Conservation (phyloP, 345 rosid genomes). For the Dimocarpus longan region DNA sequence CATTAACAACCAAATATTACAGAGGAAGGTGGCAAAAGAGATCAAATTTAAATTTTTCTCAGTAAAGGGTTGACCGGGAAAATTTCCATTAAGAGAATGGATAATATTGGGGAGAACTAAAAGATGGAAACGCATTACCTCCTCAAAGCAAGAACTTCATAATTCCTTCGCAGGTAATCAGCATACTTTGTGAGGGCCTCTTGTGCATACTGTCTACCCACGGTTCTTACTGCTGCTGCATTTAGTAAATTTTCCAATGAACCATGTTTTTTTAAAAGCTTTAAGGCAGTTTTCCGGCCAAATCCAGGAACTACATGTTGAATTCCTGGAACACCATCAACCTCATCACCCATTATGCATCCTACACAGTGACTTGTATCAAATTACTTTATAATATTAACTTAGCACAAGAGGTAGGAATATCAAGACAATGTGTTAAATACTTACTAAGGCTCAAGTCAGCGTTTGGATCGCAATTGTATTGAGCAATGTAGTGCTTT, state of each 20-base stretch:
- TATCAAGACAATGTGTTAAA: constrained; percentile 10
- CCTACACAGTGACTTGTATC: constrained; percentile 39
- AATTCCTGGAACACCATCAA: constrained; percentile 91
- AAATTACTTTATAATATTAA: background rate
- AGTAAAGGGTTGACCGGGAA: background rate
- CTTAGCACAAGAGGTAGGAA: background rate
- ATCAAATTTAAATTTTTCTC: background rate
- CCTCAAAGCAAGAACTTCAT: constrained; percentile 78
- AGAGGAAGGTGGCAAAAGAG: background rate
- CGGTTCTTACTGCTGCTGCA: constrained; percentile 83
- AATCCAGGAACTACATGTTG: constrained; percentile 81
- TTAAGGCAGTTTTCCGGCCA: constrained; percentile 83
- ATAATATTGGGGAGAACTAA: background rate
- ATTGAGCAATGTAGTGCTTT: constrained; percentile 77
- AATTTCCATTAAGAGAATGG: background rate
- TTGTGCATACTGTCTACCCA: constrained; percentile 79
- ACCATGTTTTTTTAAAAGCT: constrained; percentile 83
- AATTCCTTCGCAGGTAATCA: constrained; percentile 80
- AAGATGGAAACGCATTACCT: constrained; percentile 41
- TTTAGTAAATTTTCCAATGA: constrained; percentile 81
- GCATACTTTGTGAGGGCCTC: constrained; percentile 85
- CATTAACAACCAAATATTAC: constrained; percentile 12
- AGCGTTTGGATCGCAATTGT: constrained; percentile 74
- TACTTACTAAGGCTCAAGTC: constrained; percentile 88
- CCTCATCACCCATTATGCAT: constrained; percentile 87